Evolutionary conservation across 768 basidiomycete genomes (phyloP).

Genomic region (Psilocybe azurescens): DNA sequence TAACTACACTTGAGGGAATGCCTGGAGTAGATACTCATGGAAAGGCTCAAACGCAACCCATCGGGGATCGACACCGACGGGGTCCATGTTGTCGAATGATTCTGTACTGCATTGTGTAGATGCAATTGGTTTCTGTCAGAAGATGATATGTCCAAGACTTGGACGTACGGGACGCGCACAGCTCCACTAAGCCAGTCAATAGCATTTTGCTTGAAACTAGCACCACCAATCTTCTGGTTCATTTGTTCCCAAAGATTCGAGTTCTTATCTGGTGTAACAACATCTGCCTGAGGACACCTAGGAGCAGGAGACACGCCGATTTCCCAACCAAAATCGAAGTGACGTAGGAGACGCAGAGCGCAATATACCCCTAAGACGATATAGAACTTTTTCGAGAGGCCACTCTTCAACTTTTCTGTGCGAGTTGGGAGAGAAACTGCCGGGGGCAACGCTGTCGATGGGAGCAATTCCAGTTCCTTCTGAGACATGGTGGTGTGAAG

Average conservation of each 20-base stretch:
- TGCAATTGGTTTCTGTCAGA: neutral
- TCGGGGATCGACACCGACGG: slow-evolving; percentile 52
- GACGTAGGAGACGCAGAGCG: slow-evolving; percentile 7
- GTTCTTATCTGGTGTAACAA: slow-evolving; percentile 44
- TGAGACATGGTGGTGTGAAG: slow-evolving; percentile 6
- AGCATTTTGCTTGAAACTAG: slow-evolving; percentile 44
- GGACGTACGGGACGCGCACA: slow-evolving; percentile 47
- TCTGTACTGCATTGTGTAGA: slow-evolving; percentile 48
- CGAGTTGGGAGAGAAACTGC: neutral
- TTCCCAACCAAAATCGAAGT: neutral
- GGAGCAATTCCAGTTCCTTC: slow-evolving; percentile 49
- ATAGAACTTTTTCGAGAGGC: neutral
- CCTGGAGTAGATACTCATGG: slow-evolving; percentile 55
- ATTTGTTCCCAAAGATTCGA: slow-evolving; percentile 41
- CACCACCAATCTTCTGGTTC: slow-evolving; percentile 34
- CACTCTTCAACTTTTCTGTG: neutral
- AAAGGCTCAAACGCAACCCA: slow-evolving; percentile 61
- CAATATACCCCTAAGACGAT: slow-evolving; percentile 8
- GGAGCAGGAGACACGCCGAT: neutral
- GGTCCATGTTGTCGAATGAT: slow-evolving; percentile 54
- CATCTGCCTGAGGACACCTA: slow-evolving; percentile 42
- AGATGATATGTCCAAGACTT: neutral
- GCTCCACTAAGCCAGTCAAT: slow-evolving; percentile 55
- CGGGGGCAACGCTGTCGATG: neutral
- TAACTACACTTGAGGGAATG: slow-evolving; percentile 70